Base-by-base conservation (phyloP, 139 green algal species). In the Coccomyxa sp. region DNA sequence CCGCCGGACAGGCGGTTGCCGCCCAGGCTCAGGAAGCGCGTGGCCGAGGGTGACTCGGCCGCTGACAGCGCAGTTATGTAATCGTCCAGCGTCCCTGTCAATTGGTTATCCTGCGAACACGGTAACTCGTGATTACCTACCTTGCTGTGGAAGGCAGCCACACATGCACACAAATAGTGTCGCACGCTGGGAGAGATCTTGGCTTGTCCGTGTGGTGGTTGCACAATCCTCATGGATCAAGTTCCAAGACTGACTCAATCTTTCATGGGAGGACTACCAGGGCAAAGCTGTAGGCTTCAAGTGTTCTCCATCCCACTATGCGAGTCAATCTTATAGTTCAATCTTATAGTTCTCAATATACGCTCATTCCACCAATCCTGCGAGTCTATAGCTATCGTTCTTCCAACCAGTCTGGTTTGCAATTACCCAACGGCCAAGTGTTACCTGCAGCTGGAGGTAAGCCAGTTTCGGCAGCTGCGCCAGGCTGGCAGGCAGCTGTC, bases 1-100 rank as follows among this genome's bases (percentile, higher is more conserved):
- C 25, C 27, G 27, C 79, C 79, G 11, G 25, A 60, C 13, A 82
- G 59, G 59, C 27, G 30, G 60, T 82, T 82, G 25, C 79, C 79
- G 9, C 60, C 79, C 59, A 82, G 4, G 17, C 32, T 77, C n/a
- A 82, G 13, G 79, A 75, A 82, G 60, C 59, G 58, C 27, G 30
- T n/a, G 60, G 16, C 23, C 38, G 79, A 63, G 13, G 79, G 45
- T 17, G 16, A 21, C 59, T 27, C 58, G 0, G 60, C 13, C 28
- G n/a, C 27, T 13, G 30, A 25, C 59, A 82, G 14, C 7, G 15
- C 60, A 0, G 23, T 60, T 15, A 60, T 59, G 63, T 75, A 82
- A 17, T 13, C 14, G 25, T n/a, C n/a, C 25, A 82, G 79, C 23
- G 23, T 32, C 13, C 79, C 79, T 12, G 76, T n/a, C 76, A 80